Evolutionary conservation across 2,329 filamentous ascomycete species (phyloP), one percentile per base, ranked within the genome.

Genomic region (Diplodia mutila): DNA sequence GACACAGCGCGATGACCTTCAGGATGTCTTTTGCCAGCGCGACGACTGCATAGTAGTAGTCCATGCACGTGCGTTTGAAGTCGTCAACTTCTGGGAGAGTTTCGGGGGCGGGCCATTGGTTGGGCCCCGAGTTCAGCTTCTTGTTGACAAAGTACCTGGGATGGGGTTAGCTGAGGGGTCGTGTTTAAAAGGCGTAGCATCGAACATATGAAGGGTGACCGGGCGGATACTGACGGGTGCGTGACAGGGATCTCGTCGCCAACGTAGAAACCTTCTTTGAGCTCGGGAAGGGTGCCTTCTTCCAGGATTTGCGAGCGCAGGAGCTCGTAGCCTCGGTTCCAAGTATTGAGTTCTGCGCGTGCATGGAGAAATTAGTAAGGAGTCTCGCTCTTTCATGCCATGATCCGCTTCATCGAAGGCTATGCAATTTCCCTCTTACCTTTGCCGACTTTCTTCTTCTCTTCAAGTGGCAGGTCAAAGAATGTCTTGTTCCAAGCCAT

Each of bases 221-320:
- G 34, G 18, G 46, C 4, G 14, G 42, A 29, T 11, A 18, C 59
- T 27, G 16, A 63, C 0, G 77, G 78, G 63, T 81, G 79, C 6
- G 77, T 72, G 39, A 70, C 71, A 1, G 79, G 70, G 27, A 82
- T 78, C 57, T 82, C 80, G 53, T 80, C 77, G 66, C 80, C 80
- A 37, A 83, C 79, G 70, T 80, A 81, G 34, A 79, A 77, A 0
- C 80, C 80, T 68, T 82, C 80, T 69, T 83, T 82, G 4, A 81
- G 73, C 37, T 83, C 81, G 2, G 80, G 80, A 3, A 76, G 73
- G 25, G 79, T 80, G 32, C 80, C 80, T 39, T 73, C 72, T 71
- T 82, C 80, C 11, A 82, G 73, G 66, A 81, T 80, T 67, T 82
- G 80, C 6, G 78, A 80, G 23, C 77, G 75, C 18, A 82, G 72